Evolutionary conservation across 306 rosid species (phyloP), one percentile per base, ranked within the genome.

Genomic region (Rosa multiflora): DNA sequence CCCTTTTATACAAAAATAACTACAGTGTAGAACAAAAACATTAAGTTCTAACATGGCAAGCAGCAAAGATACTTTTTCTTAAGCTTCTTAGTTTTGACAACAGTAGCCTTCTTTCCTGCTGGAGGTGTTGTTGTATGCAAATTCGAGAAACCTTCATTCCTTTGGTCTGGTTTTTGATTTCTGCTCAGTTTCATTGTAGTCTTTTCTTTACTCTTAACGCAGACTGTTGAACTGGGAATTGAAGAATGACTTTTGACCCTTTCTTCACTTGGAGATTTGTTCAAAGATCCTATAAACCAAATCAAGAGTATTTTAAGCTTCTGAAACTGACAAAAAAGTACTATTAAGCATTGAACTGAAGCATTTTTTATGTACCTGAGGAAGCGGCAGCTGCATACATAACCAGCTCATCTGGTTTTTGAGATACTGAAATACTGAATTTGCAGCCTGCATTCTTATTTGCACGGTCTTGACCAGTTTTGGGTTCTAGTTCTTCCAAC

Each of bases 21-120:
- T 44, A 63, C 39, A 74, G 6, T 17, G 56, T 20, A 75, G 49
- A 66, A 35, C 9, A 32, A 35, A 39, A 7, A 43, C 55, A 40
- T 55, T 40, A 67, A 67, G 72, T 8, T 39, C 86, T 84, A 87
- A 49, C 82, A 76, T 55, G 86, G 17, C 49, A 82, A 6, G 80
- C 79, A 87, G 81, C 88, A 87, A 43, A 84, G 51, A 11, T 70
- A 87, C 75, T 70, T 70, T 73, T 40, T 83, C 88, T 42, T 72
- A 8, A 74, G 67, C 81, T 43, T 82, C 66, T 70, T 77, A 79
- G 10, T 42, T 82, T 78, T 69, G 46, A 64, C 75, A 58, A 13
- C 74, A 37, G 80, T 51, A 5, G 49, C 72, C 74, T 55, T 79
- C 72, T 76, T 76, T 47, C 62, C 72, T 51, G 32, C 75, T 55